Evolutionary conservation across 805 yeast species (phyloP).

Genomic region (Schwanniomyces sp.): DNA sequence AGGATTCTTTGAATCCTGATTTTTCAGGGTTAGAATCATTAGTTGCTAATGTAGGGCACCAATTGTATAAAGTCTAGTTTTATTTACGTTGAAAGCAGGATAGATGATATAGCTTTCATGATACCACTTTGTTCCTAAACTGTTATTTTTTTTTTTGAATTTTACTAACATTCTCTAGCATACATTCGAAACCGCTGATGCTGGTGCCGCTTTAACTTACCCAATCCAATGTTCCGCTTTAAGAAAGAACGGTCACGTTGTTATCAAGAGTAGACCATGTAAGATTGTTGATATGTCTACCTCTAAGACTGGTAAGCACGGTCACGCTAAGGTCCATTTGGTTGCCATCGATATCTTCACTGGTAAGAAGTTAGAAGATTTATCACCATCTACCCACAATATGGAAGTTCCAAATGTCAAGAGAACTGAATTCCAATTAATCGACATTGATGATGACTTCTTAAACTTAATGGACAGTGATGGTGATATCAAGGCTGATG

Average conservation of each 20-base stretch:
- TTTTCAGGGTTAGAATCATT: no score
- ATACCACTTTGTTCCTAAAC: not conserved
- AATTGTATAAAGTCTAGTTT: no score
- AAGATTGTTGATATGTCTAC: constrained; percentile 99
- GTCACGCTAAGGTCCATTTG: constrained; percentile 99
- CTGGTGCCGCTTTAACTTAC: constrained; percentile 98
- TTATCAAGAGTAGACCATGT: constrained; percentile 98
- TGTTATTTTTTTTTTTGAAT: not conserved
- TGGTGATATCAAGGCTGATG: constrained; percentile 99
- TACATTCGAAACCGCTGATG: constrained; percentile 96
- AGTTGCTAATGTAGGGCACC: no score
- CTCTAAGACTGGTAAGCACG: constrained; percentile 99
- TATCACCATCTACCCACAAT: constrained; percentile 99
- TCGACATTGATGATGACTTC: constrained; percentile 98
- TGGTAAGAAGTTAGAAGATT: constrained; percentile 98
- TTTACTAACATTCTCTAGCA: constrained; percentile 53
- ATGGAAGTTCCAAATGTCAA: constrained; percentile 98
- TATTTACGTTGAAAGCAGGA: not conserved
- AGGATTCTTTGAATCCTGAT: not conserved
- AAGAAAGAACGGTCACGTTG: constrained; percentile 99
- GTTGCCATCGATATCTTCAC: constrained; percentile 99
- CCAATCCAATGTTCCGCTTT: constrained; percentile 99
- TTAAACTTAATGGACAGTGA: constrained; percentile 94
- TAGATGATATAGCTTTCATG: not conserved
- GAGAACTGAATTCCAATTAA: constrained; percentile 95